Percentiles rank a stretch among this genome's conserved stretches.
phyloP scores from a whole-genome alignment of 1,284 basidiomycete species.

The Sporisorium reilianum region DNA sequence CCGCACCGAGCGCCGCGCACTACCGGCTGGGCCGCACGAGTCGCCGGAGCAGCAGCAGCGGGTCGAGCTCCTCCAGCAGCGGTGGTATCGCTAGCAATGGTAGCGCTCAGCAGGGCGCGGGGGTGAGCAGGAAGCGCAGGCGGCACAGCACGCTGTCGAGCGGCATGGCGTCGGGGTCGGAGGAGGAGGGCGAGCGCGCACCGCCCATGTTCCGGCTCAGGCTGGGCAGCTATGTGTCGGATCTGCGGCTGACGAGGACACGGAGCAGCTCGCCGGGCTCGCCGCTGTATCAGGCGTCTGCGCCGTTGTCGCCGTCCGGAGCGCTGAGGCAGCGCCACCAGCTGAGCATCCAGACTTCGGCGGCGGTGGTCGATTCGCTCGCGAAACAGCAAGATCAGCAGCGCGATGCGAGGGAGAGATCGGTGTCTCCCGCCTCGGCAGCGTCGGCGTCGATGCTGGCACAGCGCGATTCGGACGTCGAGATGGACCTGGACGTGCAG shows the following conservation, averaged over 20 bases:
- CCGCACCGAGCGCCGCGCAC: constrained; percentile 7
- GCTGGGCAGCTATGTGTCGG: constrained; percentile 30
- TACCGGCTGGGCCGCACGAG: constrained; percentile 18
- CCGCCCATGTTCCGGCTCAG: constrained; percentile 27
- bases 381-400: background rate
- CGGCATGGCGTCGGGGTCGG: constrained; percentile 29
- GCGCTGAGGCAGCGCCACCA: constrained; percentile 18
- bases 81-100: background rate
- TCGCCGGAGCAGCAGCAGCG: constrained; percentile 21
- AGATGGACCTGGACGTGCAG: constrained; percentile 42
- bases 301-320: constrained; percentile 18
- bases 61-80: constrained; percentile 1
- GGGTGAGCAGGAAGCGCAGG: constrained; percentile 20
- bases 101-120: background rate
- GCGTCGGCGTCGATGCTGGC: constrained; percentile 2
- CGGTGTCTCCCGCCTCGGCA: background rate
- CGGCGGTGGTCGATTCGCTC: background rate
- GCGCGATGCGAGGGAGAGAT: background rate
- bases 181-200: constrained; percentile 22
- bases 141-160: constrained; percentile 33
- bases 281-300: background rate
- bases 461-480: constrained; percentile 3
- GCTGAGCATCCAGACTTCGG: constrained; percentile 19
- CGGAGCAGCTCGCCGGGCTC: constrained; percentile 15
- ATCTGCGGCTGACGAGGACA: constrained; percentile 17